Percentiles rank a stretch among this genome's conserved stretches.
These are phyloP conservation scores for Pythium rhizo-oryzae DNA, from an alignment of 352 stramenopile genomes.

Conservation along the genomic window DNA sequence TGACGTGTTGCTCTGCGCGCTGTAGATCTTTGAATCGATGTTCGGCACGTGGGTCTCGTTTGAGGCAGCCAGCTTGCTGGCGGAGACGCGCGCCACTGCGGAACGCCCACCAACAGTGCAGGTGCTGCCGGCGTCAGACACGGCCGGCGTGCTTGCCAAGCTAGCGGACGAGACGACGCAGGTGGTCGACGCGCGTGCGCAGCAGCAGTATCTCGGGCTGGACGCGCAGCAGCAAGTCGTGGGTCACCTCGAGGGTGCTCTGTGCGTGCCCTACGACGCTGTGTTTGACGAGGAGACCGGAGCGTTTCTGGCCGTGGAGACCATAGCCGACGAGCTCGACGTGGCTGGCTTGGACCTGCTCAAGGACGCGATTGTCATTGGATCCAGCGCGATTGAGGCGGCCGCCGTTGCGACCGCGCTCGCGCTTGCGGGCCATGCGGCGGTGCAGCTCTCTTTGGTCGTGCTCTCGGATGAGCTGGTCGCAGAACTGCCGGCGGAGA, in stretches of 20 bases:
- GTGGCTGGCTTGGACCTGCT: slow-evolving; percentile 43
- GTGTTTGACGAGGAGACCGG: slow-evolving; percentile 44
- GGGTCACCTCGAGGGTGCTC: slow-evolving; percentile 55
- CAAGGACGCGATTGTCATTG: slow-evolving; percentile 46
- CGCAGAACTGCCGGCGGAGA: slow-evolving; percentile 35
- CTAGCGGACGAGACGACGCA: slow-evolving; percentile 41
- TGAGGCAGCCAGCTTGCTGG: slow-evolving; percentile 10
- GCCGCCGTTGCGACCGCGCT: slow-evolving; percentile 64
- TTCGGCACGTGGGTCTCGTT: slow-evolving; percentile 21
- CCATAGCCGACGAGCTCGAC: slow-evolving; percentile 48
- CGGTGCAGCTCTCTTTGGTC: slow-evolving; percentile 42
- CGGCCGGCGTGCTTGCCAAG: slow-evolving; percentile 31
- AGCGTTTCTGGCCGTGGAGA: slow-evolving; percentile 41
- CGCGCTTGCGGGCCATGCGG: slow-evolving; percentile 40
- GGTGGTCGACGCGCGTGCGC: slow-evolving; percentile 55
- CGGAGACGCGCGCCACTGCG: neutral
- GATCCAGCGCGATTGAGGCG: slow-evolving; percentile 47
- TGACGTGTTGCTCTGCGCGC: neutral
- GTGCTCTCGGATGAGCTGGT: slow-evolving; percentile 49
- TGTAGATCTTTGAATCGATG: slow-evolving; percentile 17
- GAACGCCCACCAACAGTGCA: neutral
- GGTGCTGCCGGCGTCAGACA: slow-evolving; percentile 26
- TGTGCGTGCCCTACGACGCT: slow-evolving; percentile 53
- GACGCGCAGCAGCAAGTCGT: slow-evolving; percentile 39
- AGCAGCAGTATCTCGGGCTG: slow-evolving; percentile 55